A percentile compares a stretch with the other conserved stretches of the same genome.
Conservation (phyloP, 805 yeast species). For the Clavispora fructus region DNA sequence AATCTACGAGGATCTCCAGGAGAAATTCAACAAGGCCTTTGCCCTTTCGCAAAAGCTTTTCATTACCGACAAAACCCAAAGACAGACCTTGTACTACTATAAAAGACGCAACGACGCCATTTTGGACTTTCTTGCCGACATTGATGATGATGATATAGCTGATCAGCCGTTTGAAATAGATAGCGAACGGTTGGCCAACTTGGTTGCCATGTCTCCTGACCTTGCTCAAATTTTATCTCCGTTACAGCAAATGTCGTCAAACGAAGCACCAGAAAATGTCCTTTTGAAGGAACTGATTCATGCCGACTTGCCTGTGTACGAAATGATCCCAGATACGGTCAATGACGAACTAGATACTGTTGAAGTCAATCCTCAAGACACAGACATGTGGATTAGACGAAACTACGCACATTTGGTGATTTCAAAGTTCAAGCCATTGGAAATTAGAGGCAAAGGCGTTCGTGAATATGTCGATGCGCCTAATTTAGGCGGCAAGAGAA, state of each 20-base stretch:
- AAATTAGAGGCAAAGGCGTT: conserved; percentile 18
- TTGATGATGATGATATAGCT: conserved; percentile 8
- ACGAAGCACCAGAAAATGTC: conserved; percentile 4
- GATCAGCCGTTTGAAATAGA: conserved; percentile 7
- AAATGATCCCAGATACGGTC: conserved; percentile 31
- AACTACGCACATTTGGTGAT: conserved; percentile 30
- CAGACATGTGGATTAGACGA: conserved; percentile 35
- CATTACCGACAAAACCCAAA: conserved; percentile 27
- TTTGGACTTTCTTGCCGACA: conserved; percentile 22
- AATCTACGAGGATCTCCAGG: conserved; percentile 24
- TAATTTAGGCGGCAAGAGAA: conserved; percentile 6
- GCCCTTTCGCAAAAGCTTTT: conserved; percentile 22
- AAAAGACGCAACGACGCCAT: conserved; percentile 35
- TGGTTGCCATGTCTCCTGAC: conserved; percentile 19
- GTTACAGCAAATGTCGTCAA: conserved; percentile 10
- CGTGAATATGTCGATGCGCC: conserved; percentile 13
- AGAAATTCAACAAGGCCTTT: conserved; percentile 20
- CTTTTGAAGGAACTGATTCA: conserved; percentile 16
- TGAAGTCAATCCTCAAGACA: conserved; percentile 37
- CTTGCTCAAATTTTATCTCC: conserved; percentile 15
- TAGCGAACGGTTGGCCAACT: conserved; percentile 17
- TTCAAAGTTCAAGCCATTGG: conserved; percentile 31
- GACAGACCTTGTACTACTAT: conserved; percentile 29
- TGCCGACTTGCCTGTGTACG: conserved; percentile 27
- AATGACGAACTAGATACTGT: conserved; percentile 31